Base-by-base conservation (phyloP, 768 basidiomycete genomes). In the Amylocystis lapponica region DNA sequence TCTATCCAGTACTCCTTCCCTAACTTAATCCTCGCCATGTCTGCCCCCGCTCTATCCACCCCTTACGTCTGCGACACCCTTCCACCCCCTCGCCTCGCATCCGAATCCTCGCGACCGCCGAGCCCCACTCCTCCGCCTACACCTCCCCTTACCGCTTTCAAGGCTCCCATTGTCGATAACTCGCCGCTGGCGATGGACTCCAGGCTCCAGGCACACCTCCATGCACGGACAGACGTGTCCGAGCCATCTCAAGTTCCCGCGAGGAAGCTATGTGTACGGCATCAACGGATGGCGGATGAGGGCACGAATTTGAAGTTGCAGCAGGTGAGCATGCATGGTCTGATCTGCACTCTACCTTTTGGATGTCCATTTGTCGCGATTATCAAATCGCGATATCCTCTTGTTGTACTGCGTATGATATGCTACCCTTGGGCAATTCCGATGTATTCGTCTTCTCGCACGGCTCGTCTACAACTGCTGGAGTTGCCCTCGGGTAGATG, bases 201-300 rank as follows among this genome's bases (percentile, higher is more conserved):
- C 7, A 45, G 38, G 36, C 23, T 36, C 4, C 27, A 37, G 14
- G 25, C 27, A n/a, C 22, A 8, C 39, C 17, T 9, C 23, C 20
- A 17, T 36, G 36, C 19, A 21, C n/a, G 17, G 13, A 9, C 31
- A 44, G 32, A 29, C 17, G 14, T 14, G 34, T 13, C 22, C 41
- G 27, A 39, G 32, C 10, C 30, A 54, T 7, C 48, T 61, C 61
- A 61, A 12, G 59, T 65, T 0, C 63, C 74, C 2, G 72, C 76
- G 12, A 69, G 88, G 36, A 95, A 91, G 66, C 75, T 96, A 14
- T 97, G 94, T 60, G 82, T 93, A 5, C 68, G 94, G 25, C 95
- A 98, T 65, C 89, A 94, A 67, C 76, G 94, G 36, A 98, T 95
- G 83, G 95, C 95, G 5, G 92, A 98, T 68, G 82, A 95, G 65